Percentiles rank a stretch among this genome's conserved stretches.
Evolutionary conservation across 108 stramenopile species (phyloP).

Genomic region (Skeletonema tropicum): DNA sequence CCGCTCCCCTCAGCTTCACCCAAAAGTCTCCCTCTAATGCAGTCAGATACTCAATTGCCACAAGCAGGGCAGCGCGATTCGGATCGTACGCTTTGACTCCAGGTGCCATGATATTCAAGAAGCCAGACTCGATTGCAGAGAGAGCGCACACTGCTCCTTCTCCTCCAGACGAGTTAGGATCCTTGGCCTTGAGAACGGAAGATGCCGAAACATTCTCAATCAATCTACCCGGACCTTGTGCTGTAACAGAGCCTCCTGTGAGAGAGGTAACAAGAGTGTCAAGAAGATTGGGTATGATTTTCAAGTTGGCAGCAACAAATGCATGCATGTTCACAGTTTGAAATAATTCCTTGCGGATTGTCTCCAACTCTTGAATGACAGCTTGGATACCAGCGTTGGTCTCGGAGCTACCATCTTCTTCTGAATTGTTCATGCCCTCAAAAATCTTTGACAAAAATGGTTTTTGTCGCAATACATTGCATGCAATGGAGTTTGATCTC

Average conservation of each 20-base stretch:
- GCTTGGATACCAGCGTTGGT: constrained; percentile 15
- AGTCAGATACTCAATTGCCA: constrained; percentile 54
- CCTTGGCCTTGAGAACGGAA: constrained; percentile 29
- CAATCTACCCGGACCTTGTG: constrained; percentile 12
- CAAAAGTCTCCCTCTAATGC: constrained; percentile 60
- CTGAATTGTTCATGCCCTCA: constrained; percentile 27
- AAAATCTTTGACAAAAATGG: constrained; percentile 44
- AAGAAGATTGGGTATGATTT: constrained; percentile 27
- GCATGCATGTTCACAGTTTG: constrained; percentile 48
- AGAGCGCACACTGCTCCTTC: constrained; percentile 39
- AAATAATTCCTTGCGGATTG: constrained; percentile 32
- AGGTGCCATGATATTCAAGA: constrained; percentile 33
- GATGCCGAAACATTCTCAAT: constrained; percentile 51
- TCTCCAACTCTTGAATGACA: constrained; percentile 36
- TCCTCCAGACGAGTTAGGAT: constrained; percentile 17
- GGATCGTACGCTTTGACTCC: constrained; percentile 43
- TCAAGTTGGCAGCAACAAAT: constrained; percentile 48
- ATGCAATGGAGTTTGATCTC: constrained; percentile 40
- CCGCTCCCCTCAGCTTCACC: constrained; percentile 54
- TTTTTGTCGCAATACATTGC: constrained; percentile 42
- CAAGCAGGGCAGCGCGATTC: constrained; percentile 41
- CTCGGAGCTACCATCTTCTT: constrained; percentile 1
- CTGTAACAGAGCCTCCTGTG: background rate
- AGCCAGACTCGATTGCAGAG: constrained; percentile 47
- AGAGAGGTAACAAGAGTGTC: constrained; percentile 32